Conservation (phyloP, 345 rosid genomes). For the Theobroma cacao region DNA sequence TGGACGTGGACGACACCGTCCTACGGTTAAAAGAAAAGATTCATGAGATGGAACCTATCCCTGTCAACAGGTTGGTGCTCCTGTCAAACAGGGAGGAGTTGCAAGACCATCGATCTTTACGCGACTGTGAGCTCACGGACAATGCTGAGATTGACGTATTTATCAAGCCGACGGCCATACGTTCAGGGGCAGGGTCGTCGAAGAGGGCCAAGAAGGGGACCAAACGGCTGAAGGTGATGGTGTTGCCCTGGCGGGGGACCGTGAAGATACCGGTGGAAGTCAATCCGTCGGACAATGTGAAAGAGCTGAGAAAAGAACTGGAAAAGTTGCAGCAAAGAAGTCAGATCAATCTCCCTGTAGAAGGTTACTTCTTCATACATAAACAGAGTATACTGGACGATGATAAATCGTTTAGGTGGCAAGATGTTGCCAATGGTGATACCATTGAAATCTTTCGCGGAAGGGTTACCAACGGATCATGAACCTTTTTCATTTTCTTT, state of each 20-base stretch:
- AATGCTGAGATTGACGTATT: conserved; percentile 32
- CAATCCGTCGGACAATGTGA: conserved; percentile 56
- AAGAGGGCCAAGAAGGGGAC: conserved; percentile 38
- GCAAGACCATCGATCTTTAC: conserved; percentile 29
- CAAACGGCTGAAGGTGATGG: conserved; percentile 62
- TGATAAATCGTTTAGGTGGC: conserved; percentile 75
- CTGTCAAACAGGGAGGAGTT: conserved; percentile 31
- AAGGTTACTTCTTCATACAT: conserved; percentile 73
- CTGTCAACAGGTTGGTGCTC: conserved; percentile 25
- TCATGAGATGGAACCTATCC: conserved; percentile 34
- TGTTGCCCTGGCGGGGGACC: conserved; percentile 52
- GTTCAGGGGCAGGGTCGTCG: conserved; percentile 17
- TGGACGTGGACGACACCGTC: conserved; percentile 35
- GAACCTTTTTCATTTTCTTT: background rate
- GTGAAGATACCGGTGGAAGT: conserved; percentile 66
- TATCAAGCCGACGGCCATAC: conserved; percentile 30
- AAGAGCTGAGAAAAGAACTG: conserved; percentile 65
- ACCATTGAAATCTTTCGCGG: conserved; percentile 65
- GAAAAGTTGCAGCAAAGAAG: conserved; percentile 53
- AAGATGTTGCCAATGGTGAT: conserved; percentile 59
- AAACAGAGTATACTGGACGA: conserved; percentile 81
- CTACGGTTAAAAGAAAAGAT: conserved; percentile 41
- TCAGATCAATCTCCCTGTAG: conserved; percentile 56
- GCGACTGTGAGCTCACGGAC: conserved; percentile 30
- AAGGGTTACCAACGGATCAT: conserved; percentile 35